phyloP scores from a whole-genome alignment of 371 early-diverging fungal species.

The Encephalitozoon hellem region DNA sequence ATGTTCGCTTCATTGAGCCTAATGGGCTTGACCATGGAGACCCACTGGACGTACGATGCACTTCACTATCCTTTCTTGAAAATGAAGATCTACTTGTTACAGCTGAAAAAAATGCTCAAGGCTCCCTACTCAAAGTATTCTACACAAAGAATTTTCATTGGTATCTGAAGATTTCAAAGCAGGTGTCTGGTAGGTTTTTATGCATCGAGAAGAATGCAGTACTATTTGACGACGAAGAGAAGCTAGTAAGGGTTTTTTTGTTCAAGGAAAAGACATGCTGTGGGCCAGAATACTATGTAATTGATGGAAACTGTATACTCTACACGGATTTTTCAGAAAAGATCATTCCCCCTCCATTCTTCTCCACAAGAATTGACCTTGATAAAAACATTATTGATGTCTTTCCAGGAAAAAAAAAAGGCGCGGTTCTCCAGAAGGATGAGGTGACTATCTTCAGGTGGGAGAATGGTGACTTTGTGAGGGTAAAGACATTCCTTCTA shows the following conservation, averaged over 20 bases:
- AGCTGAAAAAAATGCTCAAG: not conserved
- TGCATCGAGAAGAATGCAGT: not conserved
- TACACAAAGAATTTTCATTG: slow-evolving; percentile 23
- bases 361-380: not conserved
- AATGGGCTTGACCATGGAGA: slow-evolving; percentile 27
- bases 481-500: not conserved
- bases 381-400: not conserved
- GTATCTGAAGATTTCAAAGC: not conserved
- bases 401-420: not conserved
- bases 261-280: not conserved
- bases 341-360: slow-evolving; percentile 5
- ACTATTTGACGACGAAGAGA: not conserved
- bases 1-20: not conserved
- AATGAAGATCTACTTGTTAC: not conserved
- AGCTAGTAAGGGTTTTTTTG: not conserved
- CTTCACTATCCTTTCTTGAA: not conserved
- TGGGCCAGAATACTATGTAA: not conserved
- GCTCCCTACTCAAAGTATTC: not conserved
- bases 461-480: not conserved
- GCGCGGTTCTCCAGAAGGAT: not conserved
- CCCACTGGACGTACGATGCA: not conserved
- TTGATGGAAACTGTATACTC: slow-evolving; percentile 3
- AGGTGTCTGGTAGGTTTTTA: not conserved
- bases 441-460: not conserved
- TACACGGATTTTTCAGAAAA: not conserved